These are phyloP conservation scores for Leccinum obscurum DNA, from an alignment of 768 basidiomycete genomes.

Conservation along the genomic window DNA sequence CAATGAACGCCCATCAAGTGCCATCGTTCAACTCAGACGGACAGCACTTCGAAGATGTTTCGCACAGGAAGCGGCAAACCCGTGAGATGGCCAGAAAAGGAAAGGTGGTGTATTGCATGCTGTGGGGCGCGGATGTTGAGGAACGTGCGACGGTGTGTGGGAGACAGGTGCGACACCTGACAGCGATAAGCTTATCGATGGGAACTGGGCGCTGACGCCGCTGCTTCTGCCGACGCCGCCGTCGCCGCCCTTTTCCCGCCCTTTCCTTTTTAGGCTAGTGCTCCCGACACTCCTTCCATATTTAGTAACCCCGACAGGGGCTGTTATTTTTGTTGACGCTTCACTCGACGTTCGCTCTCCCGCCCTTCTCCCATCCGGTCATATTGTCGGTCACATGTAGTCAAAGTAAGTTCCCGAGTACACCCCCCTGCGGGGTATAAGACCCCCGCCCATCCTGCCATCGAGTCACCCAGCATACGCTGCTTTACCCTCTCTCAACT, in stretches of 20 bases:
- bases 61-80: conserved; percentile 6
- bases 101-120: conserved; percentile 1
- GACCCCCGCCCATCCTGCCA: conserved; percentile 11
- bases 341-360: conserved; percentile 28
- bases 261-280: conserved; percentile 11
- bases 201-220: conserved; percentile 10
- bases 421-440: conserved; percentile 28
- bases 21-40: background rate
- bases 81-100: conserved; percentile 6
- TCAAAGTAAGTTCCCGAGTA: conserved; percentile 24
- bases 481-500: conserved; percentile 1
- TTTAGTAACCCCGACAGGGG: conserved; percentile 22
- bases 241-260: conserved; percentile 25
- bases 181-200: conserved; percentile 20
- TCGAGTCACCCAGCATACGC: conserved; percentile 25
- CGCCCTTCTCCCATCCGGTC: conserved; percentile 21
- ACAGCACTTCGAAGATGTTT: background rate
- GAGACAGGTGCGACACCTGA: conserved; percentile 6
- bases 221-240: conserved; percentile 21
- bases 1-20: too few relatives aligned
- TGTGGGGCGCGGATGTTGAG: background rate
- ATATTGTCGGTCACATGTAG: conserved; percentile 17
- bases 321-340: conserved; percentile 14
- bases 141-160: conserved; percentile 18
- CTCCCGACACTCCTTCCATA: conserved; percentile 23